Conservation (phyloP, 2,329 filamentous ascomycete genomes). For the Aspergillus awamori region DNA sequence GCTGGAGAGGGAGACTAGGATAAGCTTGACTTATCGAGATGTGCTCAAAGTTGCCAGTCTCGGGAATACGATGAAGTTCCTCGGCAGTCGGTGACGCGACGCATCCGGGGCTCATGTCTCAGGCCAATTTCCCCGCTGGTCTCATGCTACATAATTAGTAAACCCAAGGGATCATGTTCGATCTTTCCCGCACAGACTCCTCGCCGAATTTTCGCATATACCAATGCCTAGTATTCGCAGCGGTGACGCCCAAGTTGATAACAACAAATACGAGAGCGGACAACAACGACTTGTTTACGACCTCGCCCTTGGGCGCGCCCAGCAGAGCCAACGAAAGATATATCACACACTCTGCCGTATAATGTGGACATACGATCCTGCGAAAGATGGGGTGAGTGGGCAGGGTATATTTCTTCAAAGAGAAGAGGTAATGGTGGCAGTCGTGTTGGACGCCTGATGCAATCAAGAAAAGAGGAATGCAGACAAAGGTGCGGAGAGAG, state of each 20-base stretch:
- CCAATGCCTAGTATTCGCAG: constrained; percentile 76
- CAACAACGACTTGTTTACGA: constrained; percentile 73
- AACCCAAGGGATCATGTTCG: constrained; percentile 71
- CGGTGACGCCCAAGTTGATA: constrained; percentile 80
- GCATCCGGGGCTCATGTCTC: background rate
- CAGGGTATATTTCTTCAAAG: constrained; percentile 79
- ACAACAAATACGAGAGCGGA: constrained; percentile 72
- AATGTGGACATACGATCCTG: constrained; percentile 80
- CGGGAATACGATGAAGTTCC: constrained; percentile 66
- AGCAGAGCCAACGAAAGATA: constrained; percentile 77
- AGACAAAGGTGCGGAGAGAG: constrained; percentile 57
- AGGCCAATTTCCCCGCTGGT: background rate
- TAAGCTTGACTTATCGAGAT: constrained; percentile 74
- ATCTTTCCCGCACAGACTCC: constrained; percentile 63
- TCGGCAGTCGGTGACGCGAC: constrained; percentile 34
- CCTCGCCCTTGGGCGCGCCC: constrained; percentile 67
- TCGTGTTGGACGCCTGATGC: constrained; percentile 75
- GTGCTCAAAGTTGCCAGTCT: constrained; percentile 79
- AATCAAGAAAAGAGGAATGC: constrained; percentile 66
- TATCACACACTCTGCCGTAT: constrained; percentile 82
- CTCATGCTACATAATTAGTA: constrained; percentile 31
- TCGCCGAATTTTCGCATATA: constrained; percentile 74
- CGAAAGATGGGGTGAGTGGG: constrained; percentile 74
- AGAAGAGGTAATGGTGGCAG: constrained; percentile 70
- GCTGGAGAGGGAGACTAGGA: constrained; percentile 54